A percentile compares a stretch with the other conserved stretches of the same genome.
Conservation (phyloP, 768 basidiomycete species). For the Kwoniella mangroviensis region DNA sequence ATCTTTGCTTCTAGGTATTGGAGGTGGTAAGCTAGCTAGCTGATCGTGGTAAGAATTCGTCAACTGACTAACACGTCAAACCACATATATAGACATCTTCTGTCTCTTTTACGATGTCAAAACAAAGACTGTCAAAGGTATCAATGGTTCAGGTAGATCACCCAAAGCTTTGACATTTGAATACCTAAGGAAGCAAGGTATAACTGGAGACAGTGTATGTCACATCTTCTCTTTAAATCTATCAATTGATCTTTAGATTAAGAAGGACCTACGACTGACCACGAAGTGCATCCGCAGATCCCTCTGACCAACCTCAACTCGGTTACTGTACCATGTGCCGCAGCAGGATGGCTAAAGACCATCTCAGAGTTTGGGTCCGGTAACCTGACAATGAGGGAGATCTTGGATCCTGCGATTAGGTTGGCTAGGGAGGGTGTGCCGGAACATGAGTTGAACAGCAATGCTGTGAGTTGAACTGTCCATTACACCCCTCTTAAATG, state of each 20-base stretch:
- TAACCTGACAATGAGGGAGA: slow-evolving; percentile 68
- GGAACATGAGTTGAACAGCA: slow-evolving; percentile 79
- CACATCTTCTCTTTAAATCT: not conserved
- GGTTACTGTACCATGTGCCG: slow-evolving; percentile 76
- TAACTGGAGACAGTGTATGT: slow-evolving; percentile 62
- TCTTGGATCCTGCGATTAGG: slow-evolving; percentile 85
- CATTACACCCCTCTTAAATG: not conserved
- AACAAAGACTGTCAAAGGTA: slow-evolving; percentile 77
- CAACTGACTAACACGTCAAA: not conserved
- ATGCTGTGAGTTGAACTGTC: slow-evolving; percentile 60
- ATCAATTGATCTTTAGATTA: too few relatives aligned
- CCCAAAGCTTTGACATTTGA: slow-evolving; percentile 79
- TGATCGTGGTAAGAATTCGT: slow-evolving; percentile 2
- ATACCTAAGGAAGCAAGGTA: slow-evolving; percentile 70
- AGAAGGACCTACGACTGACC: too few relatives aligned
- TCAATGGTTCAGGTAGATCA: slow-evolving; percentile 91
- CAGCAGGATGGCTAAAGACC: slow-evolving; percentile 93
- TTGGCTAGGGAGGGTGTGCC: slow-evolving; percentile 94
- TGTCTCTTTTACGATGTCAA: slow-evolving; percentile 89
- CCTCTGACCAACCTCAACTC: slow-evolving; percentile 81
- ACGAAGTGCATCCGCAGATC: slow-evolving; percentile 60
- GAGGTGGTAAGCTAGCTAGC: slow-evolving; percentile 50
- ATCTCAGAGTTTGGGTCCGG: slow-evolving; percentile 81
- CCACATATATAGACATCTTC: slow-evolving; percentile 60
- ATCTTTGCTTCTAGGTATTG: slow-evolving; percentile 36